Evolutionary conservation across 2,329 filamentous ascomycete species (phyloP), one percentile per base, ranked within the genome.

Genomic region (Fusarium sp.): DNA sequence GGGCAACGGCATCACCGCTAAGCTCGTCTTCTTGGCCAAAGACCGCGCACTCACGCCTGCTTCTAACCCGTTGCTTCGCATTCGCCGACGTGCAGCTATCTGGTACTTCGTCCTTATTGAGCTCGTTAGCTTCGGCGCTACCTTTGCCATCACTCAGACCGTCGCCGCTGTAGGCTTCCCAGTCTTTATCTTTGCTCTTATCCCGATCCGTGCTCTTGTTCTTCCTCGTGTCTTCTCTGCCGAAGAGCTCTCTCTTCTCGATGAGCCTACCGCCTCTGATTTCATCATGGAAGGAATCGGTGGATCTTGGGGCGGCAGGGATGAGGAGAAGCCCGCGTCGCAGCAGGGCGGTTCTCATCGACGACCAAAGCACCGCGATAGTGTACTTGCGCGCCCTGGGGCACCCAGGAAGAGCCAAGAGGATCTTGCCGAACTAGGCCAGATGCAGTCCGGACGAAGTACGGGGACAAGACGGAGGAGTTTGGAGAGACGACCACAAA

Each of bases 161-260:
- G 90, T 94, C 50, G 92, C 92, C 4, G 92, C 92, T 4, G 92
- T 95, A 12, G 92, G 92, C 0, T 95, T 94, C 70, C 92, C 92
- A 10, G 84, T 93, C 36, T 86, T 93, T 67, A 93, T 94, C 73
- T 79, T 93, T 47, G 78, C 88, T 16, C 82, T 93, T 7, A 89
- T 93, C 26, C 91, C 91, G 0, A 79, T 89, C 3, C 85, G 91
- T 10, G 86, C 89, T 3, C 81, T 88, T 62, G 64, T 93, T 8
- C 81, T 94, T 69, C 91, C 91, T 1, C 80, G 80, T 34, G 83
- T 86, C 76, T 90, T 93, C 70, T 83, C 81, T 0, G 74, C 79
- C 0, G 83, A 87, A 45, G 91, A 93, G 77, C 80, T 94, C 26
- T 80, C 79, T 0, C 76, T 84, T 9, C 80, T 94, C 23, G 92